Evolutionary conservation across 257 asterid genomes (phyloP), one percentile per base, ranked within the genome.

Genomic region (Nyctanthes arbortristis): DNA sequence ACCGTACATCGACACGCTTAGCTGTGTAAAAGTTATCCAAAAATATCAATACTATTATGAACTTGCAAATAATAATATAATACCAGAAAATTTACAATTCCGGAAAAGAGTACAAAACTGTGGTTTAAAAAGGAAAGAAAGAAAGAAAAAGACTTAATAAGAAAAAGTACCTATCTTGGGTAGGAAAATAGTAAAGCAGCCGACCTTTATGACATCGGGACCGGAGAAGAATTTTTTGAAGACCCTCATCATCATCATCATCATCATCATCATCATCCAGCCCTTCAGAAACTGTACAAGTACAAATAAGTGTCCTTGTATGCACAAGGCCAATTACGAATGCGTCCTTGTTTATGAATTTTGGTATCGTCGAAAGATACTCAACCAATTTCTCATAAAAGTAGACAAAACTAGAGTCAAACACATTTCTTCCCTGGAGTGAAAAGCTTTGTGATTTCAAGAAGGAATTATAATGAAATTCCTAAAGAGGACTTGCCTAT

Each of bases 161-260:
- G 69, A 76, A 69, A 56, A 68, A 67, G 69, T 85, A 88, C 98
- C 92, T 40, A 49, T 68, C 73, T 45, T 73, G 76, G 6, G 87
- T 49, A 58, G 96, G 96, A 72, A 85, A 93, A 68, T 93, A 93
- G 78, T 88, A 88, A 67, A 93, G 93, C 65, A 93, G 78, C 57
- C 98, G 96, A 71, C 98, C 98, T 87, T 92, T 92, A 75, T 85
- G 97, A 81, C 97, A 90, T 78, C 95, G 88, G 56, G 97, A 90
- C 30, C 81, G 86, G 65, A 68, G 78, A 70, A 92, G 91, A 70
- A 78, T 82, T 71, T 77, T 85, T 76, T 81, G 86, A 49, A 92
- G 85, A 80, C 88, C 88, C 78, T 80, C 83, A 70, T 72, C 70
- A 72, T 75, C 85, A 5, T 73, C 62, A 77, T 67, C 73, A 80